Percentiles rank a stretch among this genome's conserved stretches.
These are phyloP conservation scores for Marasmius oreades DNA, from an alignment of 1,284 basidiomycete species.

Conservation along the genomic window DNA sequence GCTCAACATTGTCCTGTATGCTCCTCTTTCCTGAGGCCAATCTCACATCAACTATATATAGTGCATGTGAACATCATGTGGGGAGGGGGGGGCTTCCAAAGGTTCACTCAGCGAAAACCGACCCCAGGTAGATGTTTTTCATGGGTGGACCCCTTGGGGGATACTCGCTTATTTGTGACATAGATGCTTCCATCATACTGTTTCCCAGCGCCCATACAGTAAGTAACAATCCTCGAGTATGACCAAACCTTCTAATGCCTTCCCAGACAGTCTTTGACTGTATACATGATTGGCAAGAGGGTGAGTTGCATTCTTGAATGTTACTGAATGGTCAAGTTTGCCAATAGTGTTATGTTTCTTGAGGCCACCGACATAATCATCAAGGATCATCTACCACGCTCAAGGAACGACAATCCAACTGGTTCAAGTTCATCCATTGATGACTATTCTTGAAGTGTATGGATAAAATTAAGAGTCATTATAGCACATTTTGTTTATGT, in stretches of 20 bases:
- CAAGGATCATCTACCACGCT: not conserved
- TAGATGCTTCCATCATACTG: conserved; percentile 6
- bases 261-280: not conserved
- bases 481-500: too few relatives aligned
- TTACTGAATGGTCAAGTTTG: too few relatives aligned
- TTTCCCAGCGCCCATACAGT: conserved; percentile 4
- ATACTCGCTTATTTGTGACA: not conserved
- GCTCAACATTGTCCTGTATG: conserved; percentile 27
- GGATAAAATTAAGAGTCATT: too few relatives aligned
- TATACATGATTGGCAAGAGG: conserved; percentile 6
- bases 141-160: too few relatives aligned
- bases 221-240: not conserved
- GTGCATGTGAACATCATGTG: too few relatives aligned
- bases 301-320: not conserved
- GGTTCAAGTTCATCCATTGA: too few relatives aligned
- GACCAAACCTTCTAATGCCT: not conserved
- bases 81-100: too few relatives aligned
- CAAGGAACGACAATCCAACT: too few relatives aligned
- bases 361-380: not conserved
- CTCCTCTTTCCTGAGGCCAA: conserved; percentile 27
- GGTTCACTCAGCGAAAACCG: too few relatives aligned
- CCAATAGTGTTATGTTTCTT: not conserved
- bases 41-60: conserved; percentile 29
- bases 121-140: too few relatives aligned
- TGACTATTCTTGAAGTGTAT: too few relatives aligned